phyloP scores from a whole-genome alignment of 805 yeast genomes.

The Kodamaea nitidulidarum region DNA sequence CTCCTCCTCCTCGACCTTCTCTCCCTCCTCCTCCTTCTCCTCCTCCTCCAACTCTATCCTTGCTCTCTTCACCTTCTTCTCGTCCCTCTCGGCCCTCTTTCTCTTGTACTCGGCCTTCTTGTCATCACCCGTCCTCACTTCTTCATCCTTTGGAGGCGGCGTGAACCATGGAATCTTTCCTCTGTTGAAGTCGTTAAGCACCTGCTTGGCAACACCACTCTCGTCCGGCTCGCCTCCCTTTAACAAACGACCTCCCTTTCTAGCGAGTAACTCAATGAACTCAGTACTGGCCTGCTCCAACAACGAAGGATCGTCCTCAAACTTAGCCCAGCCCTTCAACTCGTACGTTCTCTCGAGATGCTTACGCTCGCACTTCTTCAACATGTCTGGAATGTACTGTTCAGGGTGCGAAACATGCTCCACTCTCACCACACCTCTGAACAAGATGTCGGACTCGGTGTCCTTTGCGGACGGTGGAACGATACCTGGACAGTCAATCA shows the following conservation, averaged over 20 bases:
- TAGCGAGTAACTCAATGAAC: slow-evolving; percentile 84
- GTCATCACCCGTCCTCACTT: slow-evolving; percentile 54
- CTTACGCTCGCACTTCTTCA: slow-evolving; percentile 78
- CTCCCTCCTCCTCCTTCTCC: slow-evolving; percentile 3
- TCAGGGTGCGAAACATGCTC: slow-evolving; percentile 95
- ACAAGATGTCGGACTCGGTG: slow-evolving; percentile 83
- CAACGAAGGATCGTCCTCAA: slow-evolving; percentile 45
- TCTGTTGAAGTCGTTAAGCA: slow-evolving; percentile 90
- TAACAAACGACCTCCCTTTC: slow-evolving; percentile 86
- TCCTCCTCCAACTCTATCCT: slow-evolving; percentile 21
- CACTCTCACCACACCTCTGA: slow-evolving; percentile 98
- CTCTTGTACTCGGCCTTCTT: slow-evolving; percentile 51
- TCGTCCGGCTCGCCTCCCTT: slow-evolving; percentile 99
- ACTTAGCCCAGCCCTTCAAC: slow-evolving; percentile 76
- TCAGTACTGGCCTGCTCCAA: slow-evolving; percentile 48
- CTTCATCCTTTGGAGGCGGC: slow-evolving; percentile 84
- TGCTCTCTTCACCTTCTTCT: slow-evolving; percentile 24
- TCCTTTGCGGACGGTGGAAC: slow-evolving; percentile 94
- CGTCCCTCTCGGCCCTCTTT: slow-evolving; percentile 49
- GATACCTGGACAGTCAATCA: slow-evolving; percentile 98
- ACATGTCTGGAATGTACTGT: slow-evolving; percentile 85
- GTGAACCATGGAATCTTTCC: slow-evolving; percentile 96
- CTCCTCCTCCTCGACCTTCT: not conserved
- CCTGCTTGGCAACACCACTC: slow-evolving; percentile 83
- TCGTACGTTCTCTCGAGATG: slow-evolving; percentile 96